These are phyloP conservation scores for Talaromyces wortmannii DNA, from an alignment of 495 filamentous ascomycete genomes.

Conservation along the genomic window DNA sequence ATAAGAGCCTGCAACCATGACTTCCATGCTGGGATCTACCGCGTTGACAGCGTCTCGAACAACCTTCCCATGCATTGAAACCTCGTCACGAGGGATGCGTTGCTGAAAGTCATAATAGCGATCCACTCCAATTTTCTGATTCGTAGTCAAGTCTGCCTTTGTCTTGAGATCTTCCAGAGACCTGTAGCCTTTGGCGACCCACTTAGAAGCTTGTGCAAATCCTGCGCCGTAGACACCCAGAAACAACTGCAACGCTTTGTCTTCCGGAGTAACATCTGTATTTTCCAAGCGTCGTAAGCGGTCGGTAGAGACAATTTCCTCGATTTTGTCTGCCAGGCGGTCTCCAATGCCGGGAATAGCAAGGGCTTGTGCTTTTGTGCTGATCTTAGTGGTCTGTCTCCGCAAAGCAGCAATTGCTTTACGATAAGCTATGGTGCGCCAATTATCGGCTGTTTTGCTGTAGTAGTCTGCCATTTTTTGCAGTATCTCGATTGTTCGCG, in stretches of 20 bases:
- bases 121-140: slow-evolving; percentile 74
- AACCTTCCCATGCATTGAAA: slow-evolving; percentile 59
- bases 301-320: slow-evolving; percentile 80
- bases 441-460: slow-evolving; percentile 65
- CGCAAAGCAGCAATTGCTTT: slow-evolving; percentile 69
- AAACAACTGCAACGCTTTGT: slow-evolving; percentile 59
- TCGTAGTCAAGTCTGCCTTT: slow-evolving; percentile 59
- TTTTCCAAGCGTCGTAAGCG: slow-evolving; percentile 67
- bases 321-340: slow-evolving; percentile 79
- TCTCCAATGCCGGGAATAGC: slow-evolving; percentile 65
- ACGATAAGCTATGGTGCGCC: slow-evolving; percentile 73
- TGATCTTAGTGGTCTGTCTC: slow-evolving; percentile 58
- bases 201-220: slow-evolving; percentile 59
- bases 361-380: slow-evolving; percentile 60
- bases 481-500: slow-evolving; percentile 67
- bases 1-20: slow-evolving; percentile 79
- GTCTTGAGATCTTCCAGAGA: slow-evolving; percentile 65
- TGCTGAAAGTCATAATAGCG: slow-evolving; percentile 77
- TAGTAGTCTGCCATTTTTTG: slow-evolving; percentile 83
- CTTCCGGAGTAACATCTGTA: slow-evolving; percentile 55
- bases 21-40: slow-evolving; percentile 58
- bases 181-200: slow-evolving; percentile 71
- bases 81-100: slow-evolving; percentile 76
- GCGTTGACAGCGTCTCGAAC: slow-evolving; percentile 54
- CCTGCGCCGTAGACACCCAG: slow-evolving; percentile 78